These are phyloP conservation scores for Ceratorhiza oryzae-sativae DNA, from an alignment of 1,284 basidiomycete genomes.

Conservation along the genomic window DNA sequence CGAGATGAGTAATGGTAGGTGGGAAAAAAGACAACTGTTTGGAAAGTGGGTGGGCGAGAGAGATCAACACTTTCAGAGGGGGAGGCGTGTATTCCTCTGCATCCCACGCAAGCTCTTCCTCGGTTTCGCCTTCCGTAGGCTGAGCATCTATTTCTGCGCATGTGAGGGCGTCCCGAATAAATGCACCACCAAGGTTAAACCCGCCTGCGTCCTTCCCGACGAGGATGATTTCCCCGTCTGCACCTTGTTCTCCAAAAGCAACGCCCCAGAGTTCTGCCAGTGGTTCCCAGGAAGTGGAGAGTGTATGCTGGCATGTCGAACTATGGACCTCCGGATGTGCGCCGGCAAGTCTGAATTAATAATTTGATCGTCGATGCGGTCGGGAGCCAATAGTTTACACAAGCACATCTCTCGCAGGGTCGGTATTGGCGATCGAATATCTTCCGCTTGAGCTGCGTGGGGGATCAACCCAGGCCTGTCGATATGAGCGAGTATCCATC, in stretches of 20 bases:
- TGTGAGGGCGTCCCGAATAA: constrained; percentile 10
- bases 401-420: constrained; percentile 36
- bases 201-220: constrained; percentile 16
- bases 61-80: constrained; percentile 9
- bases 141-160: neutral
- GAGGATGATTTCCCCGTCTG: constrained; percentile 26
- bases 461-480: constrained; percentile 20
- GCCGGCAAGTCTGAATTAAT: constrained; percentile 18
- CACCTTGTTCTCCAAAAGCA: constrained; percentile 21
- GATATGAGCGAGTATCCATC: constrained; percentile 25
- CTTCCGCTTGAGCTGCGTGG: constrained; percentile 7
- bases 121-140: neutral
- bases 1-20: constrained; percentile 29
- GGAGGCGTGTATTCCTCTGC: constrained; percentile 21
- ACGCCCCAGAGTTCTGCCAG: constrained; percentile 15
- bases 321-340: constrained; percentile 22
- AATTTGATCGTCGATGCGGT: constrained; percentile 6
- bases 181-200: neutral
- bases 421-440: constrained; percentile 5
- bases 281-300: constrained; percentile 21
- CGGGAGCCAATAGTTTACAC: neutral
- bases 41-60: constrained; percentile 18
- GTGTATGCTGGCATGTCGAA: constrained; percentile 17
- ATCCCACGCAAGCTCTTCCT: constrained; percentile 15
- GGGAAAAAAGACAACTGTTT: constrained; percentile 19